Evolutionary conservation across 2,329 filamentous ascomycete genomes (phyloP).

Genomic region (Xylaria sp.): DNA sequence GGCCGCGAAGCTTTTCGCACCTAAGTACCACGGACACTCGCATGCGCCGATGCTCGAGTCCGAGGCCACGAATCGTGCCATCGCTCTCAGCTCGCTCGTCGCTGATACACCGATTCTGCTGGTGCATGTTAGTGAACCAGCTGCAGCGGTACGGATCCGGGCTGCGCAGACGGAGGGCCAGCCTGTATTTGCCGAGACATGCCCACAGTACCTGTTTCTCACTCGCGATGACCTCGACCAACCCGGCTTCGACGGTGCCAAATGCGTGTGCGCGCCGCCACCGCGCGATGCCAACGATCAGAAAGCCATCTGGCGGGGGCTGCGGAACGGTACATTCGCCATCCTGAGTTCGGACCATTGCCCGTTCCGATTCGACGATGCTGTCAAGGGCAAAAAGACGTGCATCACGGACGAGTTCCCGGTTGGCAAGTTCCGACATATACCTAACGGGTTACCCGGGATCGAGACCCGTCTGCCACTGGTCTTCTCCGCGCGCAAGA

Average conservation of each 20-base stretch:
- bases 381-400: slow-evolving; percentile 58
- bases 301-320: slow-evolving; percentile 61
- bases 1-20: slow-evolving; percentile 58
- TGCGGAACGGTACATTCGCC: slow-evolving; percentile 64
- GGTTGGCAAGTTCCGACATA: slow-evolving; percentile 62
- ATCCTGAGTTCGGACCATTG: slow-evolving; percentile 59
- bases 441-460: slow-evolving; percentile 68
- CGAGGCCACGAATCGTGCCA: slow-evolving; percentile 65
- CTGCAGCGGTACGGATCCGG: slow-evolving; percentile 59
- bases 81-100: slow-evolving; percentile 61
- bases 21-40: slow-evolving; percentile 62
- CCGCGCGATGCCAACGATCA: slow-evolving; percentile 60
- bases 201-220: slow-evolving; percentile 66
- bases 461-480: slow-evolving; percentile 67
- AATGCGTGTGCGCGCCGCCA: slow-evolving; percentile 65
- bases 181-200: slow-evolving; percentile 65
- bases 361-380: slow-evolving; percentile 62
- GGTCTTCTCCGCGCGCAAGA: slow-evolving; percentile 53
- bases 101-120: slow-evolving; percentile 62
- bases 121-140: slow-evolving; percentile 63
- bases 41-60: slow-evolving; percentile 62
- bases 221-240: slow-evolving; percentile 61
- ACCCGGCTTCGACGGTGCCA: slow-evolving; percentile 65
- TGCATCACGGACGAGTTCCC: slow-evolving; percentile 58
- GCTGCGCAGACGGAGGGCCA: slow-evolving; percentile 59